Percentiles rank a stretch among this genome's conserved stretches.
These are phyloP conservation scores for Lactuca sativa DNA, from an alignment of 129 eudicot genomes.

Conservation along the genomic window DNA sequence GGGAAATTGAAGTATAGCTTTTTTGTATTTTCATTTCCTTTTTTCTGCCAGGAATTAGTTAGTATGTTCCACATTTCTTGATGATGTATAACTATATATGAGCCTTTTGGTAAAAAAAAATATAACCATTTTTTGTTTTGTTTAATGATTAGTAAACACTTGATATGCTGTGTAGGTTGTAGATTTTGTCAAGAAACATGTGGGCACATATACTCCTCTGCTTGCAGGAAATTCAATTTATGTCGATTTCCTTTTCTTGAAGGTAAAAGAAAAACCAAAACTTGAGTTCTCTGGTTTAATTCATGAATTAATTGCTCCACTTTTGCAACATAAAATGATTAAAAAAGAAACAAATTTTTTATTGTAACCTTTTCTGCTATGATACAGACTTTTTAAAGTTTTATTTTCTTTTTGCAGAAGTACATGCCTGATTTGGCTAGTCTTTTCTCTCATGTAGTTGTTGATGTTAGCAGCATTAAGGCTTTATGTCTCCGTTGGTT, in stretches of 20 bases:
- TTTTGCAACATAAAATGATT: too few species aligned
- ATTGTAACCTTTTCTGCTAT: background rate
- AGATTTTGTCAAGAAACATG: constrained; percentile 36
- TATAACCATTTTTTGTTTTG: background rate
- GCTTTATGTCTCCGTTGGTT: constrained; percentile 96
- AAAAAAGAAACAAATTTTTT: too few species aligned
- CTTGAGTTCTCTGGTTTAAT: background rate
- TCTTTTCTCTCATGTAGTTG: constrained; percentile 75
- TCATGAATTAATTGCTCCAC: background rate
- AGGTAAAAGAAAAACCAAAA: constrained; percentile 27
- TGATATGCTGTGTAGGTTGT: constrained; percentile 26
- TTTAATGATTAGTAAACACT: background rate
- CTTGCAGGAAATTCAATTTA: constrained; percentile 40
- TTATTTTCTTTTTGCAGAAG: constrained; percentile 53
- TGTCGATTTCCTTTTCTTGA: constrained; percentile 41
- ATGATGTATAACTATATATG: too few species aligned
- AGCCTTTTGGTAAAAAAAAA: too few species aligned
- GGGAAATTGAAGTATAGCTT: too few species aligned
- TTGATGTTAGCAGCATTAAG: constrained; percentile 88
- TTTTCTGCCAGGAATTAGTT: too few species aligned
- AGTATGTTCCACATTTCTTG: too few species aligned
- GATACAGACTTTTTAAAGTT: background rate
- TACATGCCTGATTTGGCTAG: constrained; percentile 97
- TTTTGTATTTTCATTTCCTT: too few species aligned
- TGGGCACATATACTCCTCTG: constrained; percentile 50